Conservation (phyloP, 164 flowering plant species). For the Paratinospora sagittata region DNA sequence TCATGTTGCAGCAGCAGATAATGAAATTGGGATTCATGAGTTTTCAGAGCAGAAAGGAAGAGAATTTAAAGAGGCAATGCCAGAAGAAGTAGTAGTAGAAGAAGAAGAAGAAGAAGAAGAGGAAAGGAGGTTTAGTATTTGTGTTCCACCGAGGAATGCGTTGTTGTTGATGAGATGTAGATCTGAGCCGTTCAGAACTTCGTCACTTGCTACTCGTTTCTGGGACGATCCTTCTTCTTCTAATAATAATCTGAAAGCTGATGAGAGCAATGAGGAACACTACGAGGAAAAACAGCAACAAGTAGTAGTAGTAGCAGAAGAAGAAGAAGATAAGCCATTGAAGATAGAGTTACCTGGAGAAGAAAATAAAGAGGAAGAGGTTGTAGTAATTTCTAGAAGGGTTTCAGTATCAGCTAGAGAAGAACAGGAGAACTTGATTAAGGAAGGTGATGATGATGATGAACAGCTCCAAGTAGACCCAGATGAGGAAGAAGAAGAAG, state of each 20-base stretch:
- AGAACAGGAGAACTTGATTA: not conserved
- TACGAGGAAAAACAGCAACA: no score
- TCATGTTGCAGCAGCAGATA: not conserved
- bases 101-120: constrained; percentile 21
- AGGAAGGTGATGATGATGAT: constrained; percentile 1
- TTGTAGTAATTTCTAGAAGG: not conserved
- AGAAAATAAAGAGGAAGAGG: no score
- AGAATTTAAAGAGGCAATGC: constrained; percentile 14
- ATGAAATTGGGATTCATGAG: not conserved
- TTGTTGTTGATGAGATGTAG: constrained; percentile 84
- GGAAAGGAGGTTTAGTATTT: constrained; percentile 49
- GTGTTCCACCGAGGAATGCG: constrained; percentile 88
- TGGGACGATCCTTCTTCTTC: constrained; percentile 48
- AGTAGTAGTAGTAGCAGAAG: no score
- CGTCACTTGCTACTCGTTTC: constrained; percentile 59
- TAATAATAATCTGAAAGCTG: constrained; percentile 17
- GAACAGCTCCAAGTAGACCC: no score
- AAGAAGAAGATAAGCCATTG: no score
- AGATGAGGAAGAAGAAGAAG: no score
- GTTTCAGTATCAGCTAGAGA: constrained; percentile 10
- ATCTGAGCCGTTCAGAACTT: constrained; percentile 81
- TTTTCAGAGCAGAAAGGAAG: constrained; percentile 9
- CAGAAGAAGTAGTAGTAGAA: constrained; percentile 15
- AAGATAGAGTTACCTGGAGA: no score
- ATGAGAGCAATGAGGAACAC: constrained; percentile 12